Evolutionary conservation across 2,329 filamentous ascomycete genomes (phyloP), one percentile per base, ranked within the genome.

Genomic region (Fusarium penzigii): DNA sequence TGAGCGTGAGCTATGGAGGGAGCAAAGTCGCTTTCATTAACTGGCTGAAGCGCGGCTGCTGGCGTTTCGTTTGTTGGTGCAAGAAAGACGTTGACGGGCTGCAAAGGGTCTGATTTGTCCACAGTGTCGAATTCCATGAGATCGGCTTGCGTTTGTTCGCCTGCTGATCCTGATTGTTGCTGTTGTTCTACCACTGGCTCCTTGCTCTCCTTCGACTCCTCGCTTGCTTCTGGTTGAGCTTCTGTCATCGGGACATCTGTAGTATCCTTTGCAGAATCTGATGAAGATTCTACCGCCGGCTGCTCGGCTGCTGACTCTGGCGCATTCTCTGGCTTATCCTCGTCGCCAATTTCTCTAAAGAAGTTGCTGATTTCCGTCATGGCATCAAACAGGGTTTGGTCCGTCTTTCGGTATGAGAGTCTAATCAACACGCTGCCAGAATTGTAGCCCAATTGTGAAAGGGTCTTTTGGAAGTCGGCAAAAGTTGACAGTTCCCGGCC

Each of bases 381-480:
- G 10, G 93, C 93, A 57, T 93, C 89, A 61, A 91, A 90, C 29
- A 97, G 73, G 3, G 92, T 92, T 68, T 84, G 84, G 12, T 88
- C 86, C 7, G 90, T 94, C 57, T 80, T 80, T 67, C 82, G 85
- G 73, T 93, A 97, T 34, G 79, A 85, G 53, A 99, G 73, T 51
- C 90, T 83, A 49, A 99, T 79, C 49, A 96, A 74, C 5, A 90
- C 86, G 65, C 83, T 93, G 6, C 94, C 93, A 44, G 84, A 87
- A 67, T 92, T 95, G 65, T 95, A 87, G 0, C 94, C 94, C 16
- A 97, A 75, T 69, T 96, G 90, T 6, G 86, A 86, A 42, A 99
- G 73, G 1, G 90, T 92, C 78, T 96, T 96, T 70, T 97, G 91
- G 52, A 97, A 80, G 65, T 95, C 92, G 16, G 78, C 78, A 63